phyloP scores from a whole-genome alignment of 768 basidiomycete species.

The Daedaleopsis sinensis region DNA sequence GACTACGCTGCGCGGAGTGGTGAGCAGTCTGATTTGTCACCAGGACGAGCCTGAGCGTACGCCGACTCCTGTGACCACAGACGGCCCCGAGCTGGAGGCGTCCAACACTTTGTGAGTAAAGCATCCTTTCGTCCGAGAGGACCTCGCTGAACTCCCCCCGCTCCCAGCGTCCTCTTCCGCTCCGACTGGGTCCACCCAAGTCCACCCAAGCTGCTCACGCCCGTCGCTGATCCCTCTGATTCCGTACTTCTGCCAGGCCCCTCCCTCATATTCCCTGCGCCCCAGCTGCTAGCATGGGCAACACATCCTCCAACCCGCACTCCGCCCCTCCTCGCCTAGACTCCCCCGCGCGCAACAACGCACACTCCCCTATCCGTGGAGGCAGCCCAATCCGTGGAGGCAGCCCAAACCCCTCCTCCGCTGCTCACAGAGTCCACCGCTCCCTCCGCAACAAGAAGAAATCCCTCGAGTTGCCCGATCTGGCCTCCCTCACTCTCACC shows the following conservation, averaged over 20 bases:
- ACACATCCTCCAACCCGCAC: constrained; percentile 25
- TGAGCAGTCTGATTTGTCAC: constrained; percentile 5
- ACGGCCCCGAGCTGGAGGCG: not conserved
- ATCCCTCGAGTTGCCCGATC: constrained; percentile 77
- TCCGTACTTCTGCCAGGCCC: constrained; percentile 9
- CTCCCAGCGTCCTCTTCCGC: not conserved
- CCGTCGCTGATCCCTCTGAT: constrained; percentile 21
- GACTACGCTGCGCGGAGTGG: constrained; percentile 1
- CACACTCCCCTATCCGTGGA: constrained; percentile 28
- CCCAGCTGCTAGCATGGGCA: constrained; percentile 26
- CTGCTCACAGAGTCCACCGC: constrained; percentile 45
- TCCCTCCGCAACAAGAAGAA: constrained; percentile 71
- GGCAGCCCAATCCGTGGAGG: constrained; percentile 29
- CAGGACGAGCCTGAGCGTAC: constrained; percentile 2
- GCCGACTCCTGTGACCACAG: not conserved
- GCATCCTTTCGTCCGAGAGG: constrained; percentile 3
- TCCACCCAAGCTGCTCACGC: constrained; percentile 1
- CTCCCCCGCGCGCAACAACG: constrained; percentile 22
- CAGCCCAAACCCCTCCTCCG: constrained; percentile 23
- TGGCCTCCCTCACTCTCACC: constrained; percentile 54
- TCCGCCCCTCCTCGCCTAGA: constrained; percentile 17
- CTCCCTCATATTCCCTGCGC: constrained; percentile 16
- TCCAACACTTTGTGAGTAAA: constrained; percentile 2
- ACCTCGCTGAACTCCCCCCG: not conserved
- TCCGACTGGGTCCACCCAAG: not conserved